Conservation (phyloP, 164 flowering plant species). For the Platanus orientalis region DNA sequence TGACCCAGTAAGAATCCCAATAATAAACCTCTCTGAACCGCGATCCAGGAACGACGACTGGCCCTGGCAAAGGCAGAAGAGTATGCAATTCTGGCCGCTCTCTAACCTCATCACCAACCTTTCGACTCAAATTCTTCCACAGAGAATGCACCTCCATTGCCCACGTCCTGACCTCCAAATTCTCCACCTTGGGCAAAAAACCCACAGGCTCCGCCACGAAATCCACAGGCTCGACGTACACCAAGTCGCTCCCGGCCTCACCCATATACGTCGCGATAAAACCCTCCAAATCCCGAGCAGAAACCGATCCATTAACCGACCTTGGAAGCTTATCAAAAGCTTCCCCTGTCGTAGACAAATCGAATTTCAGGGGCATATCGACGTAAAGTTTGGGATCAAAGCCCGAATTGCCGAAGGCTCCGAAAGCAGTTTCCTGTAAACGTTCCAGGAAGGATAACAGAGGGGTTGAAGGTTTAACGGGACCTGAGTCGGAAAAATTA, state of each 20-base stretch:
- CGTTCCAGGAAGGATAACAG: conserved; percentile 52
- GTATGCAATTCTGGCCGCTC: conserved; percentile 58
- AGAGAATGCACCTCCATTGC: conserved; percentile 76
- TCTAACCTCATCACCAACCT: conserved; percentile 39
- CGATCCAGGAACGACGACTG: conserved; percentile 70
- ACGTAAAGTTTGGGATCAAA: conserved; percentile 81
- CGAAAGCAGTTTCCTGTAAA: conserved; percentile 59
- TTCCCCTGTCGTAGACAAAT: conserved; percentile 29
- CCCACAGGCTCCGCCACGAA: conserved; percentile 54
- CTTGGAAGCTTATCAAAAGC: conserved; percentile 48
- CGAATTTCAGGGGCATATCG: conserved; percentile 56
- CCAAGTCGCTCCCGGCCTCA: conserved; percentile 70
- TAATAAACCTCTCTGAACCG: conserved; percentile 89
- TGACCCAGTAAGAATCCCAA: conserved; percentile 97
- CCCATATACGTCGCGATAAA: conserved; percentile 44
- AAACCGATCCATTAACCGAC: conserved; percentile 35
- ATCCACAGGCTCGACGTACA: conserved; percentile 48
- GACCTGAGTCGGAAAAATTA: conserved; percentile 14
- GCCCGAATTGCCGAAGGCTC: conserved; percentile 32
- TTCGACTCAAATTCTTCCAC: conserved; percentile 86
- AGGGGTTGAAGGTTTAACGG: conserved; percentile 42
- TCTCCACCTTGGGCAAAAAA: conserved; percentile 63
- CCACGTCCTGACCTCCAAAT: conserved; percentile 57
- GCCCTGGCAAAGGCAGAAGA: conserved; percentile 59
- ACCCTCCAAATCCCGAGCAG: conserved; percentile 27